Conservation (phyloP, 768 basidiomycete species). For the Cantharellus cinnabarinus region DNA sequence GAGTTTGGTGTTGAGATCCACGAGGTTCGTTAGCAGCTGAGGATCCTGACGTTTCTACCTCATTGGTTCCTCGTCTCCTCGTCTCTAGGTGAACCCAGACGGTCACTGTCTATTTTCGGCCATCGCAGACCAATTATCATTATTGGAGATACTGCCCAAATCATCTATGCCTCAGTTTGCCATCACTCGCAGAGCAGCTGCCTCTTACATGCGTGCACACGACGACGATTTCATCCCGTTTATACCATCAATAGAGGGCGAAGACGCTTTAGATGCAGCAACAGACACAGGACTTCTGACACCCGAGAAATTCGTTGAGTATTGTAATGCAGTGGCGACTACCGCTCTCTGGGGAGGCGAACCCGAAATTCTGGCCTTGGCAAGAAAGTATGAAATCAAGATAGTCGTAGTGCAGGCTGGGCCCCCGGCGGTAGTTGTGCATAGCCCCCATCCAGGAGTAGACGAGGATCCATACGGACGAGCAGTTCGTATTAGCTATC, state of each 20-base stretch:
- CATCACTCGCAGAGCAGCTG: constrained; percentile 44
- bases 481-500: constrained; percentile 56
- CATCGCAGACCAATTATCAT: constrained; percentile 70
- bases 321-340: constrained; percentile 58
- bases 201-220: constrained; percentile 63
- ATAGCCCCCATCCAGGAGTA: constrained; percentile 31
- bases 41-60: not conserved
- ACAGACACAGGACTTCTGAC: constrained; percentile 50
- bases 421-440: constrained; percentile 63
- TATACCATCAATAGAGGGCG: constrained; percentile 50
- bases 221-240: constrained; percentile 87
- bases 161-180: constrained; percentile 34
- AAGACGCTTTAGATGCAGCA: constrained; percentile 42
- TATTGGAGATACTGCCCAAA: constrained; percentile 45
- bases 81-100: constrained; percentile 64
- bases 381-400: constrained; percentile 56
- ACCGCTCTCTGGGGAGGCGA: constrained; percentile 96
- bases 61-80: not conserved
- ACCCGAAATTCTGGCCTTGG: constrained; percentile 84
- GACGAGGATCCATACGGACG: constrained; percentile 13
- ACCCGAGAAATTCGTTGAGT: constrained; percentile 38
- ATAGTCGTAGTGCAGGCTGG: constrained; percentile 83
- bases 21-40: constrained; percentile 27
- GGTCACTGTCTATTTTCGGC: constrained; percentile 94
- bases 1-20: constrained; percentile 42